Evolutionary conservation across 768 basidiomycete genomes (phyloP).

Genomic region (Strobilomyces echinocephalus): DNA sequence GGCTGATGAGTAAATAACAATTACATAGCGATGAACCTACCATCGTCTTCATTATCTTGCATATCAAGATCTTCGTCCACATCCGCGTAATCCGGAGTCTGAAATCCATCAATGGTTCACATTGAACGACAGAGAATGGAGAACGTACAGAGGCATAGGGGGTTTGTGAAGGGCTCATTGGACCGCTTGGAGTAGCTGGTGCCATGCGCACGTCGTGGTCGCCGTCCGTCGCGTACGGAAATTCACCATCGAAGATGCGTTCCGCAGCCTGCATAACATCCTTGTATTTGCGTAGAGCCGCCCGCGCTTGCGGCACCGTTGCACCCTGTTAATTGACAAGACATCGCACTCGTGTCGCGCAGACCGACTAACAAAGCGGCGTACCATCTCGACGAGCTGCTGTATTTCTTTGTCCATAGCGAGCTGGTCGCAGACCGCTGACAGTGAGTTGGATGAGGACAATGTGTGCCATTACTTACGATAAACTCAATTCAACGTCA

Average conservation of each 20-base stretch:
- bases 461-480: slow-evolving; percentile 20
- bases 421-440: background rate
- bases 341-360: slow-evolving; percentile 1
- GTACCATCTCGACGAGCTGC: slow-evolving; percentile 63
- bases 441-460: slow-evolving; percentile 5
- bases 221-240: slow-evolving; percentile 58
- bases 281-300: slow-evolving; percentile 73
- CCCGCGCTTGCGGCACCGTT: slow-evolving; percentile 72
- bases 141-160: slow-evolving; percentile 22
- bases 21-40: slow-evolving; percentile 22
- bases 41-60: slow-evolving; percentile 50
- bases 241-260: slow-evolving; percentile 77
- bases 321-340: slow-evolving; percentile 57
- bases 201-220: slow-evolving; percentile 51
- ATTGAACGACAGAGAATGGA: background rate
- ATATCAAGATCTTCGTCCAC: slow-evolving; percentile 46
- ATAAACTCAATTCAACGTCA: slow-evolving; percentile 20
- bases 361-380: slow-evolving; percentile 4
- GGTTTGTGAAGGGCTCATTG: slow-evolving; percentile 28
- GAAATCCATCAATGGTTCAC: slow-evolving; percentile 4
- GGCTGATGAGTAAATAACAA: slow-evolving; percentile 6
- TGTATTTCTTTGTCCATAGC: slow-evolving; percentile 50
- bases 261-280: slow-evolving; percentile 94
- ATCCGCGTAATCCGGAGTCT: slow-evolving; percentile 60
- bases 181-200: slow-evolving; percentile 18